Evolutionary conservation across 306 rosid species (phyloP).

Genomic region (Pyrus betulifolia): DNA sequence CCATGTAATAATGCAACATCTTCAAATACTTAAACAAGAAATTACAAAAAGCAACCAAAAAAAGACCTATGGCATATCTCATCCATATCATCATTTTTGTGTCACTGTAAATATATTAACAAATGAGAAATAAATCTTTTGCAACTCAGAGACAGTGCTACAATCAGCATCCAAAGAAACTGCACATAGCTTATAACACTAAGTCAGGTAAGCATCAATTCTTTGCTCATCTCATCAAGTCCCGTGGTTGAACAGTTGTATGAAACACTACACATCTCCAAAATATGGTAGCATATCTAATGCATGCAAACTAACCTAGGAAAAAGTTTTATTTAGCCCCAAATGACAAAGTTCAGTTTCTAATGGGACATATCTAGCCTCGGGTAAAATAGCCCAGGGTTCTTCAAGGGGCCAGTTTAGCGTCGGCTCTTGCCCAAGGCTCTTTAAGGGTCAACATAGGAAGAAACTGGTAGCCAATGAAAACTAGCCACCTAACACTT

Average conservation of each 20-base stretch:
- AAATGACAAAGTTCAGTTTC: too few species aligned
- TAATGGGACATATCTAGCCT: too few species aligned
- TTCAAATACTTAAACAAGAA: not conserved
- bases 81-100: not conserved
- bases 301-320: too few species aligned
- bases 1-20: not conserved
- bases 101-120: not conserved
- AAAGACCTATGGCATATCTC: not conserved
- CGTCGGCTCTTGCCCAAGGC: too few species aligned
- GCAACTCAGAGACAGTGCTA: not conserved
- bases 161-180: not conserved
- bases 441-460: too few species aligned
- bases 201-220: not conserved
- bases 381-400: too few species aligned
- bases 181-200: not conserved
- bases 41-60: not conserved
- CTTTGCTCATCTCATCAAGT: not conserved
- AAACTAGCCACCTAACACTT: too few species aligned
- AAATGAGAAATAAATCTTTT: not conserved
- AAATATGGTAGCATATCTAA: not conserved
- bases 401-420: too few species aligned
- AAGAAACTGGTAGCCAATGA: too few species aligned
- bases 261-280: not conserved
- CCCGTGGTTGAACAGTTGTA: not conserved
- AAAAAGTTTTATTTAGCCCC: too few species aligned